Percentiles rank a stretch among this genome's conserved stretches.
Conservation (phyloP, 2,329 filamentous ascomycete genomes). For the Pseudonectria foliicola region DNA sequence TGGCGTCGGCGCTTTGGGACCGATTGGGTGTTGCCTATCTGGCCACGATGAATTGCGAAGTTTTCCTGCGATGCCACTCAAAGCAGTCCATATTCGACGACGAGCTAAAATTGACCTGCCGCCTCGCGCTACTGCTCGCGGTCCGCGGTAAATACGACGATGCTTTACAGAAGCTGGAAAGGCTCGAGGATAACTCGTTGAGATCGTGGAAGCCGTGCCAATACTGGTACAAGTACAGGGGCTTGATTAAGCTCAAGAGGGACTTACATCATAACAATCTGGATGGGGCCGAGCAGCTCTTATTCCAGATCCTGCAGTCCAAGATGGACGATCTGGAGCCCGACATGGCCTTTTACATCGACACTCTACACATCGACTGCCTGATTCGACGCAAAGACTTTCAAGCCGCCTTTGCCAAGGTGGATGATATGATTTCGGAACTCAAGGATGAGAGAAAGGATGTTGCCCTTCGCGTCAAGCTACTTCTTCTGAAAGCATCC, state of each 20-base stretch:
- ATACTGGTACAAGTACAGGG: slow-evolving; percentile 60
- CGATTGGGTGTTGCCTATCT: slow-evolving; percentile 58
- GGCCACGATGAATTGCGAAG: slow-evolving; percentile 57
- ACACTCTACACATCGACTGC: slow-evolving; percentile 45
- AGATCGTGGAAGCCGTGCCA: slow-evolving; percentile 73
- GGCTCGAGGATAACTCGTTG: slow-evolving; percentile 51
- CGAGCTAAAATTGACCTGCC: slow-evolving; percentile 65
- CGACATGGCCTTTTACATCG: slow-evolving; percentile 44
- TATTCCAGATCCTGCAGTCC: slow-evolving; percentile 47
- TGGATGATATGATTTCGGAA: slow-evolving; percentile 37
- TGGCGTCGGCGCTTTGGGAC: slow-evolving; percentile 68
- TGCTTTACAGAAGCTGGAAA: slow-evolving; percentile 41
- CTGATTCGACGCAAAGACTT: slow-evolving; percentile 42
- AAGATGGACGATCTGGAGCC: slow-evolving; percentile 44
- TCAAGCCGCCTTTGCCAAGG: slow-evolving; percentile 39
- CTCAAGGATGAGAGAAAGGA: slow-evolving; percentile 41
- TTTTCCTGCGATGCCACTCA: slow-evolving; percentile 68
- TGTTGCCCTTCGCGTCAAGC: slow-evolving; percentile 59
- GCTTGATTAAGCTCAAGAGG: slow-evolving; percentile 56
- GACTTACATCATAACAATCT: slow-evolving; percentile 52
- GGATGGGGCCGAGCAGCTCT: slow-evolving; percentile 41
- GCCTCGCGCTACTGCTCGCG: slow-evolving; percentile 54
- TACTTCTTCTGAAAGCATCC: slow-evolving; percentile 66
- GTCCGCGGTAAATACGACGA: slow-evolving; percentile 64
- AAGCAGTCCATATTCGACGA: slow-evolving; percentile 61